Conservation (phyloP, 176 grass and related monocot genomes). For the Triticum dicoccoides region DNA sequence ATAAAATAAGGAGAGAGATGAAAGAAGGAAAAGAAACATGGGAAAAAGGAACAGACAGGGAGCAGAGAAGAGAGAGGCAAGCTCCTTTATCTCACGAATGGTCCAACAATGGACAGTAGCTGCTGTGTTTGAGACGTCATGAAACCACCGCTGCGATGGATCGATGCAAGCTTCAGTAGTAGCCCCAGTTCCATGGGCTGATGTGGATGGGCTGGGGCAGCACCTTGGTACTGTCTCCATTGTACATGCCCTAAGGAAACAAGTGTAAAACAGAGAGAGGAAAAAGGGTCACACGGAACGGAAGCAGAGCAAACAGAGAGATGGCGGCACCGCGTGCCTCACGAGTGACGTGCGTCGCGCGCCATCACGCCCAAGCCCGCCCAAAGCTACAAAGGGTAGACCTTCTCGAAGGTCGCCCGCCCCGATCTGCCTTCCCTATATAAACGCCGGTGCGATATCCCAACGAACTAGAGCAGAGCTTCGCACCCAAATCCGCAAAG, state of each 20-base stretch:
- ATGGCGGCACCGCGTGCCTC: conserved; percentile 17
- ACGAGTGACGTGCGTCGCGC: conserved; percentile 36
- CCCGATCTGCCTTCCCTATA: neutral
- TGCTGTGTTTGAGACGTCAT: too few relatives aligned
- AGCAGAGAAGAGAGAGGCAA: too few relatives aligned
- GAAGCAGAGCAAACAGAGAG: neutral
- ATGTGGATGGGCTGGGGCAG: too few relatives aligned
- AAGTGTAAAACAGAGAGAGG: neutral
- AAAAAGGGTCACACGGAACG: neutral
- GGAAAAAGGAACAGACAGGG: too few relatives aligned
- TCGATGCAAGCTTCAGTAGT: too few relatives aligned
- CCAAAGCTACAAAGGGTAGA: neutral
- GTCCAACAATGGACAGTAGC: too few relatives aligned
- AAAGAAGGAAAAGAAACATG: too few relatives aligned
- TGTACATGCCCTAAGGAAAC: neutral
- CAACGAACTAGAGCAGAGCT: neutral
- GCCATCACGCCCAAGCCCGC: neutral
- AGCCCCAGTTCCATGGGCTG: too few relatives aligned
- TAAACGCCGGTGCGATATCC: neutral
- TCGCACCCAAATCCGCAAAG: neutral
- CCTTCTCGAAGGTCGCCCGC: conserved; percentile 24
- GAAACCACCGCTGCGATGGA: too few relatives aligned
- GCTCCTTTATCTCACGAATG: too few relatives aligned
- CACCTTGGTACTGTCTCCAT: too few relatives aligned
- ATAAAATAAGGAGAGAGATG: too few relatives aligned